Percentiles rank a stretch among this genome's conserved stretches.
Evolutionary conservation across 2,329 filamentous ascomycete species (phyloP).

Genomic region (Xylaria arbuscula): DNA sequence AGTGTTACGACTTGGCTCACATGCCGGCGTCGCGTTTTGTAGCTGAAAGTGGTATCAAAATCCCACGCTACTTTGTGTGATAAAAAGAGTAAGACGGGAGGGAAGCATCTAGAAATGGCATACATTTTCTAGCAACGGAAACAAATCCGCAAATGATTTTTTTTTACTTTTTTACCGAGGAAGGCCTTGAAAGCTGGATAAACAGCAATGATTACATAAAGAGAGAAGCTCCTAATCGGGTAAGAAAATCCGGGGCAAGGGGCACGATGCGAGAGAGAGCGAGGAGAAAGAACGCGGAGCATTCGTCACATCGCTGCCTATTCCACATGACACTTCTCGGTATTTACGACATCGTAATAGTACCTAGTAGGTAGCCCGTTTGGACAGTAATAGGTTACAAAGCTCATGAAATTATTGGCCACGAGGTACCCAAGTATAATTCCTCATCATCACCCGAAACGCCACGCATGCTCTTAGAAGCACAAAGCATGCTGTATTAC

Average conservation of each 20-base stretch:
- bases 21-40: conserved; percentile 1
- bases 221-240: background rate
- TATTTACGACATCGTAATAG: background rate
- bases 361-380: background rate
- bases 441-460: background rate
- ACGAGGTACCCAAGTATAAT: background rate
- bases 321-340: background rate
- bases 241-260: background rate
- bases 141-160: background rate
- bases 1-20: background rate
- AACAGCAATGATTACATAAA: too few species aligned
- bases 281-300: background rate
- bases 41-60: background rate
- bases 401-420: background rate
- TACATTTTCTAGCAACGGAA: background rate
- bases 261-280: background rate
- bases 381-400: background rate
- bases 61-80: background rate
- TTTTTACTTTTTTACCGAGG: background rate
- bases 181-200: background rate
- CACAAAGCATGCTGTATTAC: background rate
- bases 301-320: background rate
- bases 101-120: background rate
- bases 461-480: background rate
- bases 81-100: conserved; percentile 3